A percentile compares a stretch with the other conserved stretches of the same genome.
These are phyloP conservation scores for Naganishia liquefaciens DNA, from an alignment of 1,284 basidiomycete genomes.

Conservation along the genomic window DNA sequence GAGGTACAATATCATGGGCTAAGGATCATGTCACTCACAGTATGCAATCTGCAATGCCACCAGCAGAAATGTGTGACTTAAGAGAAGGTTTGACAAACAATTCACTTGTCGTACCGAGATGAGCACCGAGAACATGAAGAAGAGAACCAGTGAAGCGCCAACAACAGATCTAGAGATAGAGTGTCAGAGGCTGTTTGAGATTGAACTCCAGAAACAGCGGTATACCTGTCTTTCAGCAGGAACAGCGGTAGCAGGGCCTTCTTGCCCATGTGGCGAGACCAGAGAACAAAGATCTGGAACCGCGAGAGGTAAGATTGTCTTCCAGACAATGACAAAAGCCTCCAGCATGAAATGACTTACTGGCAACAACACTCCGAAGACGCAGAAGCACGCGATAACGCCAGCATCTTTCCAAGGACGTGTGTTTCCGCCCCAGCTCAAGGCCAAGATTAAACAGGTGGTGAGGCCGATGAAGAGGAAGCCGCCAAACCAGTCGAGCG, in stretches of 20 bases:
- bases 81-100: not conserved
- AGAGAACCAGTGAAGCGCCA: slow-evolving; percentile 44
- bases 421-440: slow-evolving; percentile 56
- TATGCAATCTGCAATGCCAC: slow-evolving; percentile 33
- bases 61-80: not conserved
- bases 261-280: slow-evolving; percentile 51
- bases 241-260: slow-evolving; percentile 47
- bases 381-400: slow-evolving; percentile 42
- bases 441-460: slow-evolving; percentile 55
- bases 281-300: slow-evolving; percentile 49
- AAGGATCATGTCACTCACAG: slow-evolving; percentile 33
- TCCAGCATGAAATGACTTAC: not conserved
- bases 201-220: slow-evolving; percentile 14
- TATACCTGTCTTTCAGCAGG: slow-evolving; percentile 41
- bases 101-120: slow-evolving; percentile 43
- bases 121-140: slow-evolving; percentile 55
- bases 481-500: slow-evolving; percentile 55
- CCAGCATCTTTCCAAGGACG: slow-evolving; percentile 52
- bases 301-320: not conserved
- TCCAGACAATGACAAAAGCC: not conserved
- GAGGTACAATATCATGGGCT: not conserved
- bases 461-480: slow-evolving; percentile 52
- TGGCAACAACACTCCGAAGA: slow-evolving; percentile 47
- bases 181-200: slow-evolving; percentile 40
- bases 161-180: slow-evolving; percentile 48